phyloP scores from a whole-genome alignment of 2,329 filamentous ascomycete genomes.

The Aspergillus ochraceus region DNA sequence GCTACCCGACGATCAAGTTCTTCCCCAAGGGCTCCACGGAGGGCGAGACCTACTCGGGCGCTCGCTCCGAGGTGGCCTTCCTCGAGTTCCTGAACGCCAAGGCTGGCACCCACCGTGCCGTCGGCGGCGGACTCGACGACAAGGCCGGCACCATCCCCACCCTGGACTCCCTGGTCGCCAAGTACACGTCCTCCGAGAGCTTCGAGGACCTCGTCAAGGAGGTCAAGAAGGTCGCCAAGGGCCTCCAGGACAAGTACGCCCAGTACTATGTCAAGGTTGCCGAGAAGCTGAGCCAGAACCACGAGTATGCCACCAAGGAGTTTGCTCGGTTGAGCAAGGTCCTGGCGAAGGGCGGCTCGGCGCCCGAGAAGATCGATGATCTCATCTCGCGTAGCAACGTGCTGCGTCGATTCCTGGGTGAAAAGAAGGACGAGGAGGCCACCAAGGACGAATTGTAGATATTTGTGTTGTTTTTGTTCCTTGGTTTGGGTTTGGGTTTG shows the following conservation, averaged over 20 bases:
- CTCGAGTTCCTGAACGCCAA: constrained; percentile 84
- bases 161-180: constrained; percentile 73
- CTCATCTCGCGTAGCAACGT: constrained; percentile 85
- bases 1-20: constrained; percentile 97
- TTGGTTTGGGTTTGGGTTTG: constrained; percentile 11
- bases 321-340: constrained; percentile 75
- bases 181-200: constrained; percentile 64
- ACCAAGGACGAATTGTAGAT: constrained; percentile 66
- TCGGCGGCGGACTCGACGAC: constrained; percentile 76
- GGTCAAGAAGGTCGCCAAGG: constrained; percentile 68
- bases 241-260: constrained; percentile 76
- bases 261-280: constrained; percentile 94
- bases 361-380: constrained; percentile 84
- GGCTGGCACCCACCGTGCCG: constrained; percentile 78
- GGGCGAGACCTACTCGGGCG: constrained; percentile 69
- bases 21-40: constrained; percentile 83
- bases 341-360: constrained; percentile 81
- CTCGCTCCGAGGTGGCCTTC: constrained; percentile 73
- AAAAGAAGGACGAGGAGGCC: constrained; percentile 54
- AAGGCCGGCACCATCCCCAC: constrained; percentile 78
- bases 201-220: constrained; percentile 67
- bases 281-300: constrained; percentile 76
- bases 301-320: constrained; percentile 83
- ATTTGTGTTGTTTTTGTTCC: constrained; percentile 14
- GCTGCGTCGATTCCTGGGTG: constrained; percentile 70